Base-by-base conservation (phyloP, 768 basidiomycete species). In the Agaricus subrufescens region DNA sequence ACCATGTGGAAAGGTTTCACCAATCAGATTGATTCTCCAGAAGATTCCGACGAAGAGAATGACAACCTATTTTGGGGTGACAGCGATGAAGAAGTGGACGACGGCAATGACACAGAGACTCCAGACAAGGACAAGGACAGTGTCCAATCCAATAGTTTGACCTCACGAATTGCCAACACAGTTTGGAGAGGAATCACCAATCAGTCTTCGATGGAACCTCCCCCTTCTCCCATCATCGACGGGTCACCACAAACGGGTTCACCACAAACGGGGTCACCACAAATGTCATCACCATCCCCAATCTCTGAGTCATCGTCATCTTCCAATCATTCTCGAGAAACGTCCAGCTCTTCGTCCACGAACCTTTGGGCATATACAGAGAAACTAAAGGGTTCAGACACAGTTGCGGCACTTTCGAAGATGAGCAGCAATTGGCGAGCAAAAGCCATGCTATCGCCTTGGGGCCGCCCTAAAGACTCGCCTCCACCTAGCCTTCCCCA, bases 101-200 rank as follows among this genome's bases (percentile, higher is more conserved):
- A 77, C 6, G 73, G 76, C 15, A 73, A 76, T 53, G 74, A 78
- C 51, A 79, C 79, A 4, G 78, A 81, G 64, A 75, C 70, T 0
- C 69, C 67, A 25, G 50, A 66, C 51, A 60, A 49, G 12, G 25
- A 25, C 44, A 19, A 19, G 19, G 19, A 19, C 19, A 19, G 19
- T 19, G 29, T 23, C 38, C 58, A 58, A 19, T 47, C 63, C 25
- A 54, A 52, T 31, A 50, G 47, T 42, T 26, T 59, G 50, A 57
- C 57, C 12, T 59, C 55, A n/a, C 55, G 55, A 19, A 56, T 56
- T 12, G 81, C 86, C 8, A 81, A 71, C 55, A 82, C 80, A n/a
- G 78, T 89, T 23, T 90, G 87, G 88, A 77, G 79, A 64, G 89
- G 88, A 3, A 83, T 90, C 61, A 88, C 86, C 3, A 90, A 89